Evolutionary conservation across 2,329 filamentous ascomycete genomes (phyloP).

Genomic region (Trichophyton mentagrophytes): DNA sequence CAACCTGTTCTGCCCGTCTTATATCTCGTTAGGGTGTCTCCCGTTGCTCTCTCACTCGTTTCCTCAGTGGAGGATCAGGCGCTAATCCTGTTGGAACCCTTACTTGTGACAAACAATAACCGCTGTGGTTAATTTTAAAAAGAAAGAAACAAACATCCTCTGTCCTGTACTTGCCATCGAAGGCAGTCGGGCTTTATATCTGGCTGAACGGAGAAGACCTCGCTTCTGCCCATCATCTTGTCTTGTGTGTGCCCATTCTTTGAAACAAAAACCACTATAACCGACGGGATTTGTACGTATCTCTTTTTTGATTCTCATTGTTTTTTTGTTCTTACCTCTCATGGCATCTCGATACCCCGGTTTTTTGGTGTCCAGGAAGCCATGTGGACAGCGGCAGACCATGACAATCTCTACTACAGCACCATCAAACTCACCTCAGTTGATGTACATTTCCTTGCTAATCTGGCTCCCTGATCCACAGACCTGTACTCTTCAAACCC

Average conservation of each 20-base stretch:
- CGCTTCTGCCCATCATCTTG: slow-evolving; percentile 2
- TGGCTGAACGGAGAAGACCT: neutral
- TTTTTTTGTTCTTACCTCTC: neutral
- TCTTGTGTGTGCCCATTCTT: slow-evolving; percentile 2
- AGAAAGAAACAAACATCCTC: slow-evolving; percentile 1
- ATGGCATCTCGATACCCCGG: neutral
- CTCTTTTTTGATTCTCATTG: slow-evolving; percentile 12
- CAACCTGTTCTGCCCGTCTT: neutral
- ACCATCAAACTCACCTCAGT: neutral
- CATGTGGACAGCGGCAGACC: neutral
- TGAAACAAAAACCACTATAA: slow-evolving; percentile 4
- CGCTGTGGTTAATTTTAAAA: slow-evolving; percentile 3
- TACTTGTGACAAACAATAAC: slow-evolving; percentile 1
- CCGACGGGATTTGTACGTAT: slow-evolving; percentile 17
- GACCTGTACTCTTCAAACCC: slow-evolving; percentile 32
- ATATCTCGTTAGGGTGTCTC: neutral
- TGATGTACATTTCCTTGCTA: slow-evolving; percentile 22
- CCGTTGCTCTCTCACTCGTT: neutral
- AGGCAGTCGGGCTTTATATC: slow-evolving; percentile 15
- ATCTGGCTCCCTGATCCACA: slow-evolving; percentile 26
- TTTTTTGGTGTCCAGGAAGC: neutral
- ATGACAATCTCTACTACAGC: neutral
- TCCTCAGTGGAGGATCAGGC: neutral
- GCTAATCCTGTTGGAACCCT: slow-evolving; percentile 8
- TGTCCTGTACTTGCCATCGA: slow-evolving; percentile 19